Base-by-base conservation (phyloP, 1,139 yeast species). In the Yamadazyma blattariae region DNA sequence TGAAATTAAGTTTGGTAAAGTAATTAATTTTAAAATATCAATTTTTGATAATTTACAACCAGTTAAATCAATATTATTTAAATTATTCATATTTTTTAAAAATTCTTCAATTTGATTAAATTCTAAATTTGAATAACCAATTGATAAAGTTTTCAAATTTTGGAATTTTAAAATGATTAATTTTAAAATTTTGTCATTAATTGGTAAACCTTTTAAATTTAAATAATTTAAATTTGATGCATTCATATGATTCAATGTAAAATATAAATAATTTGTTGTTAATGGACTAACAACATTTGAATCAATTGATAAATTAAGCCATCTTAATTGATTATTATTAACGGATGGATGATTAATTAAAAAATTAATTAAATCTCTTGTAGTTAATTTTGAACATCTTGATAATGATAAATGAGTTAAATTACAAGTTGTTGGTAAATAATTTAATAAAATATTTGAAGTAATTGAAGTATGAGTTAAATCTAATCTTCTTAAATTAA, bases 291-390 rank as follows among this genome's bases (percentile, higher is more conserved):
- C 79, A 34, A 82, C 79, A 47, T 86, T 71, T 38, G 81, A 71
- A 52, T 85, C 92, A 41, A 79, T 79, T 56, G 84, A 87, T 35
- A 88, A 63, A 49, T 81, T 86, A 24, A 88, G 71, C 96, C 96
- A 88, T 39, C 72, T 70, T 33, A 88, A 64, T 18, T 77, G 66
- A 22, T 71, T 73, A 35, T 65, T 59, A 15, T 71, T 63, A 2
- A 84, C 77, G 0, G 92, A 74, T 1, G 92, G 90, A 59, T 87
- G 94, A 41, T 76, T 71, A 3, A 82, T 71, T 46, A 89, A 68
- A 51, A 88, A 84, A 49, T 79, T 77, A 46, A 86, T 74, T 34
- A 88, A 62, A 35, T 84, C 92, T 44, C 80, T 74, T 2, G 95
- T 84, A 10, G 90, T 78, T 38, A 89, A 64, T 48, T 80, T 77